Evolutionary conservation across 306 rosid genomes (phyloP).

Genomic region (Prosopis cineraria): DNA sequence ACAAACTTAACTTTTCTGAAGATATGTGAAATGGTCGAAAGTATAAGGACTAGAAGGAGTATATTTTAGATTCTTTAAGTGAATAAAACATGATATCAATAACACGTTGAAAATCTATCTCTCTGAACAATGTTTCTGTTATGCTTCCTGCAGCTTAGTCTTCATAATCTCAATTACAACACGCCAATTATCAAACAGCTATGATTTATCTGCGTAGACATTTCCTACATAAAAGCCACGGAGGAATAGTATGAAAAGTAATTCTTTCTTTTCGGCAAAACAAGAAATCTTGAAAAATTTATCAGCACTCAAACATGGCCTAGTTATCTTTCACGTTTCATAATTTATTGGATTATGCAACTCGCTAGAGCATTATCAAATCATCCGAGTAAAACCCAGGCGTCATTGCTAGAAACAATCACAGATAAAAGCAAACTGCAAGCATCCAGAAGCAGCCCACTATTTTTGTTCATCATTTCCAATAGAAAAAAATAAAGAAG

Average conservation of each 20-base stretch:
- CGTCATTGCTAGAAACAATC: background rate
- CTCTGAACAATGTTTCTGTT: background rate
- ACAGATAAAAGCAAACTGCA: background rate
- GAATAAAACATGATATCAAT: background rate
- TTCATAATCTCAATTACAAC: constrained; percentile 6
- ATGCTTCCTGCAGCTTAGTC: background rate
- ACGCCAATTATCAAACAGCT: background rate
- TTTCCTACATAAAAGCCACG: background rate
- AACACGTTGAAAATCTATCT: background rate
- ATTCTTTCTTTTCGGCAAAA: background rate
- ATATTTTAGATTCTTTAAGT: background rate
- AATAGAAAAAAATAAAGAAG: background rate
- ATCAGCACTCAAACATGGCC: background rate
- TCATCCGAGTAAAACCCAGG: background rate
- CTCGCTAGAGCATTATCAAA: background rate
- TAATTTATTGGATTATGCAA: background rate
- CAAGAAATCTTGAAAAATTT: background rate
- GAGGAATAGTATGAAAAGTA: background rate
- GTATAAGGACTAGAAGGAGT: no score
- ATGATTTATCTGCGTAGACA: background rate
- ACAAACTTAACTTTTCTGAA: no score
- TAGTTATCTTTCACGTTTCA: background rate
- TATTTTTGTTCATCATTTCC: background rate
- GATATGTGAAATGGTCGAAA: no score
- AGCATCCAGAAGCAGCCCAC: constrained; percentile 19